Base-by-base conservation (phyloP, 2,329 filamentous ascomycete species). In the Epichloe aotearoae region DNA sequence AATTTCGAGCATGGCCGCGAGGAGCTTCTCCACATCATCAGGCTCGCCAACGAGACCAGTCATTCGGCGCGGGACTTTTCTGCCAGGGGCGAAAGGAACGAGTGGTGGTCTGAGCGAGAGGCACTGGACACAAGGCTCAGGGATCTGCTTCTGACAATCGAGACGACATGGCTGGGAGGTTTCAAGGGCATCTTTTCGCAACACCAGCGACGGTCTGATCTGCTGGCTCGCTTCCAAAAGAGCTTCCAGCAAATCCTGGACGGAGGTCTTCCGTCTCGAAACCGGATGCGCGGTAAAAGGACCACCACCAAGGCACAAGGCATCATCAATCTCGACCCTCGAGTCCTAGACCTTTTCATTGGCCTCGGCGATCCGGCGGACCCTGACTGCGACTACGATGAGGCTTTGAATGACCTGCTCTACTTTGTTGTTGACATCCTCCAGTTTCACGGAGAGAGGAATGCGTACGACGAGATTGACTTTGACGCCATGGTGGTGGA, bases 351-450 rank as follows among this genome's bases (percentile, higher is more conserved):
- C 58, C 71, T 98, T 1, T 97, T 98, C 59, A 77, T 95, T 53
- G 88, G 88, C 0, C 76, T 98, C 1, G 88, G 88, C 3, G 81
- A 88, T 59, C 78, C 87, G 2, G 78, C 78, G 0, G 75, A 77
- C 7, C 77, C 82, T 2, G 79, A 82, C 7, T 69, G 72, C 52
- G 88, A 95, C 55, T 76, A 94, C 20, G 91, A 97, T 55, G 91
- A 97, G 60, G 81, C 84, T 0, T 71, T 98, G n/a, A 88, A 84
- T 57, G 93, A 98, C 63, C 72, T 98, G 30, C 77, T 98, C 3
- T 97, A 96, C 68, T 97, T 97, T 63, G 86, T 97, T 1, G 84
- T 98, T 5, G 93, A 98, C 60, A 90, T 97, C 48, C 74, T 98
- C 3, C 93, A 97, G 64, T 97, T 98, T 66, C 88, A 95, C 58